Evolutionary conservation across 139 green algal genomes (phyloP).

Genomic region (Picochlorum sp.): DNA sequence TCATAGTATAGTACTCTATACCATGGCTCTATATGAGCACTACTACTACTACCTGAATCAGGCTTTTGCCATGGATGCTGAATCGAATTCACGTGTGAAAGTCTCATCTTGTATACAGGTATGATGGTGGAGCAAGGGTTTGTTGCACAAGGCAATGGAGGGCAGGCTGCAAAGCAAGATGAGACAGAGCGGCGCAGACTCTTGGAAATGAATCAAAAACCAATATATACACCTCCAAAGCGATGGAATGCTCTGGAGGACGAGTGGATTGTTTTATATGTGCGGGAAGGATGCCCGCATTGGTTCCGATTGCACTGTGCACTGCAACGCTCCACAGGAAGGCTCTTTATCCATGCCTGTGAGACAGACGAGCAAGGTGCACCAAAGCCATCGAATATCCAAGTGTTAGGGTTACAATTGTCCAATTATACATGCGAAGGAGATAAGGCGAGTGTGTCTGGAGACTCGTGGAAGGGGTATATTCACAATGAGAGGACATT

Average conservation of each 20-base stretch:
- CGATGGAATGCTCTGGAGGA: background rate
- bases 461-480: background rate
- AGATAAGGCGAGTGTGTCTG: constrained; percentile 15
- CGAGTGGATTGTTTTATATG: constrained; percentile 8
- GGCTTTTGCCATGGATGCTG: too few relatives aligned
- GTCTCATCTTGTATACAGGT: constrained; percentile 5
- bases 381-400: constrained; percentile 16
- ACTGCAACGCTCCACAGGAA: constrained; percentile 21
- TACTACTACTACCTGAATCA: background rate
- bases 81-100: too few relatives aligned
- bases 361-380: constrained; percentile 15
- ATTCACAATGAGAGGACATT: constrained; percentile 12
- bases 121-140: constrained; percentile 16
- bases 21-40: background rate
- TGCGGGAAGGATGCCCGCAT: background rate
- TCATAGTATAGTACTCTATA: background rate
- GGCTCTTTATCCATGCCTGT: constrained; percentile 24
- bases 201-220: background rate
- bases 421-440: constrained; percentile 24
- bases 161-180: background rate
- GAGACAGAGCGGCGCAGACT: background rate
- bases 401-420: constrained; percentile 35
- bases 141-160: background rate
- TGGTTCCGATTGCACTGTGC: constrained; percentile 28
- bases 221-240: background rate